Percentiles rank a stretch among this genome's conserved stretches.
These are phyloP conservation scores for Drechslerella dactyloides DNA, from an alignment of 2,329 filamentous ascomycete genomes.

Conservation along the genomic window DNA sequence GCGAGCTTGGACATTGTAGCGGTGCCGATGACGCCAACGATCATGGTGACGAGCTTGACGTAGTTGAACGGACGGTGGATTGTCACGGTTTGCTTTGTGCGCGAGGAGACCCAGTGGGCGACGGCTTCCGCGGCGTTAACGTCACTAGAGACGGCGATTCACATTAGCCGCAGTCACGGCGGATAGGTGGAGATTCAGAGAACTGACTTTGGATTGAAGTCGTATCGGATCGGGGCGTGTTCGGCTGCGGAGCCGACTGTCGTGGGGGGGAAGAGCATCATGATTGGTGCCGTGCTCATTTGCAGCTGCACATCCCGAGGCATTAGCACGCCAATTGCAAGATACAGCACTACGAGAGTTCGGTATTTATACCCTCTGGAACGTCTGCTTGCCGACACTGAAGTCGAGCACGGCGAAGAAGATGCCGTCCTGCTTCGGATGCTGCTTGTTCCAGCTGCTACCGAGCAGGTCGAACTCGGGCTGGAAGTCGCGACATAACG, in stretches of 20 bases:
- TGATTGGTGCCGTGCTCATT: slow-evolving; percentile 90
- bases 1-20: slow-evolving; percentile 73
- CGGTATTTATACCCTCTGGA: slow-evolving; percentile 68
- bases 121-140: slow-evolving; percentile 52
- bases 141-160: slow-evolving; percentile 7
- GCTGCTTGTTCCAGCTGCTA: slow-evolving; percentile 84
- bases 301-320: slow-evolving; percentile 68
- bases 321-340: slow-evolving; percentile 31
- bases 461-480: slow-evolving; percentile 89
- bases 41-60: slow-evolving; percentile 71
- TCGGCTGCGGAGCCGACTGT: slow-evolving; percentile 66
- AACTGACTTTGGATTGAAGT: slow-evolving; percentile 59
- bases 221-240: slow-evolving; percentile 76
- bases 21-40: slow-evolving; percentile 72
- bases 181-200: slow-evolving; percentile 80
- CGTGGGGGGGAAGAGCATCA: slow-evolving; percentile 79
- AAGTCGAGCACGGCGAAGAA: slow-evolving; percentile 90
- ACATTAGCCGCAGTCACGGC: slow-evolving; percentile 1
- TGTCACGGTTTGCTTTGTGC: slow-evolving; percentile 79
- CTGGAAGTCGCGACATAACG: slow-evolving; percentile 87
- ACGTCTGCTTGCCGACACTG: slow-evolving; percentile 78
- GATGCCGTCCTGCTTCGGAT: slow-evolving; percentile 74
- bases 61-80: slow-evolving; percentile 88
- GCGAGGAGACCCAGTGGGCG: slow-evolving; percentile 72
- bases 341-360: slow-evolving; percentile 27